These are phyloP conservation scores for Suillus americanus DNA, from an alignment of 768 basidiomycete genomes.

Conservation along the genomic window DNA sequence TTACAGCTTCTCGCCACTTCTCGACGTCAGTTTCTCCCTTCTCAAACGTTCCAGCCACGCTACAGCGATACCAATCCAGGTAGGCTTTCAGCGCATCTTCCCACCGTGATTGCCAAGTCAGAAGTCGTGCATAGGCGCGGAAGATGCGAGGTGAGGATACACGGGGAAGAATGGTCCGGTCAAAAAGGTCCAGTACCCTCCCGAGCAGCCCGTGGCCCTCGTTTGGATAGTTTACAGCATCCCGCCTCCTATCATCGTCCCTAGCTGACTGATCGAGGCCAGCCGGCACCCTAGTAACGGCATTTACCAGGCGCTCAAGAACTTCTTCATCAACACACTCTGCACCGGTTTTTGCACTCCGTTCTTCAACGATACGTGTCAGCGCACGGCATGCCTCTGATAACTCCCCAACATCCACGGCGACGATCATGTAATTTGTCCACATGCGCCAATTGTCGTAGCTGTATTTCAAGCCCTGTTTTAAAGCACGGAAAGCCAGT, in stretches of 20 bases:
- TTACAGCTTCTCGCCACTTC: constrained; percentile 73
- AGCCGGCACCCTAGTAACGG: constrained; percentile 62
- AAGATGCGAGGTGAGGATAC: constrained; percentile 79
- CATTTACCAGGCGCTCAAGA: constrained; percentile 84
- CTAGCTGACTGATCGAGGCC: constrained; percentile 38
- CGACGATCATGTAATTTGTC: constrained; percentile 94
- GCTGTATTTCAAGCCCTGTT: constrained; percentile 80
- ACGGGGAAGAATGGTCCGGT: constrained; percentile 76
- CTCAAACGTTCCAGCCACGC: constrained; percentile 59
- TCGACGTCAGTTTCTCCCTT: constrained; percentile 65
- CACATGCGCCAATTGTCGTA: constrained; percentile 98
- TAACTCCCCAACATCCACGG: constrained; percentile 91
- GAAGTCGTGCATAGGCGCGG: constrained; percentile 78
- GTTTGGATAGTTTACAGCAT: constrained; percentile 46
- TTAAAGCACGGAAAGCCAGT: constrained; percentile 89
- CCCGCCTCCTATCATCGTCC: constrained; percentile 16
- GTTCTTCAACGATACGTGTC: constrained; percentile 70
- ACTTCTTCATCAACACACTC: constrained; percentile 82
- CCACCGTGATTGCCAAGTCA: constrained; percentile 72
- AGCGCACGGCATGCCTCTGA: constrained; percentile 85
- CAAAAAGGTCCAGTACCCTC: constrained; percentile 72
- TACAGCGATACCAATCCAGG: constrained; percentile 80
- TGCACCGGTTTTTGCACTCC: constrained; percentile 42
- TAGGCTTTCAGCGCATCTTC: constrained; percentile 79
- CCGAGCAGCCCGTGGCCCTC: constrained; percentile 66